Base-by-base conservation (phyloP, 441 rosid species). In the Gossypium davidsonii region DNA sequence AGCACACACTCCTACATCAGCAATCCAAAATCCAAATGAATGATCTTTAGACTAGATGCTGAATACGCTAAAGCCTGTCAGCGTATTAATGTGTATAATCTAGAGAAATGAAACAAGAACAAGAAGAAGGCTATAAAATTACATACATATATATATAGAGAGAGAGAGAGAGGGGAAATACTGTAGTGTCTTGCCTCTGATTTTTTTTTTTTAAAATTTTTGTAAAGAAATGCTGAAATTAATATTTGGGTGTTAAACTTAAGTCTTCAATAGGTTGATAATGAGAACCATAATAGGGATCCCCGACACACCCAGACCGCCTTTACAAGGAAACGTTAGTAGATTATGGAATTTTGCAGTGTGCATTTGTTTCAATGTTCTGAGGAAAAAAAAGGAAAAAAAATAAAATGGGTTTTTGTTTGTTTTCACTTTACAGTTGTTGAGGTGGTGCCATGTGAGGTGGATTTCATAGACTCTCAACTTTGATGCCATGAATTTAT, bases 1-100 rank as follows among this genome's bases (percentile, higher is more conserved):
- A 55, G 20, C 7, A 44, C 37, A 37, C 59, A 65, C 46, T 21
- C 62, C 7, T 8, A 67, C 25, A 26, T 23, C 42, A 51, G 46
- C 46, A 68, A 51, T 51, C 60, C 72, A 31, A 51, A 67, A 17
- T 53, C 18, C 48, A 68, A 68, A 68, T 18, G 61, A 31, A 52
- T 17, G n/a, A 18, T 18, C 59, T 52, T 59, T 59, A 25, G 28
- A 26, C 34, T 31, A 52, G 60, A 31, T 31, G 72, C 61, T 52
- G 49, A 31, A 26, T 31, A 68, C 5, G 72, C 48, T 10, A 67
- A 20, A 49, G 57, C 44, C 44, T 17, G 39, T 34, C 9, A 62
- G 39, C 49, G 9, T 17, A 11, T 25, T 46, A 67, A 53, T 2
- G 15, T 4, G 10, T 37, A 37, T 37, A 37, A 37, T 37, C 42